phyloP scores from a whole-genome alignment of 78 protist species.

The Chrysochromulina parva region DNA sequence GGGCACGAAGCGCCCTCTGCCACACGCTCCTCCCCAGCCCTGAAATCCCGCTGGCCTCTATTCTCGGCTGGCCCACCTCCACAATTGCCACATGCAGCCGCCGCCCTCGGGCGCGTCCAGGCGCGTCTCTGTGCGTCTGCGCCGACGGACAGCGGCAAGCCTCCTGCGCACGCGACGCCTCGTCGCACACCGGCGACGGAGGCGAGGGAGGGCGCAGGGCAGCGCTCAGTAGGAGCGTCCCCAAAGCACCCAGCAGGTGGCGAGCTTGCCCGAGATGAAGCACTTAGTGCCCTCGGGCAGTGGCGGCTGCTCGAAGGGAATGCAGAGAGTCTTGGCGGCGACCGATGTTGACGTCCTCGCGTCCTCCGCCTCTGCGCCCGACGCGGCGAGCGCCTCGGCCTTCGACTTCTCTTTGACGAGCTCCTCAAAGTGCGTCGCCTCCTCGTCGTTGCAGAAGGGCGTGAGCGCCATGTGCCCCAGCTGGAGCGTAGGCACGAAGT shows the following conservation, averaged over 20 bases:
- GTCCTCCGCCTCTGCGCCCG: conserved; percentile 34
- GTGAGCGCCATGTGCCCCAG: conserved; percentile 44
- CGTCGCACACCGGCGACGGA: too few species aligned
- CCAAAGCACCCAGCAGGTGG: conserved; percentile 31
- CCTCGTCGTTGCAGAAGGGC: conserved; percentile 81
- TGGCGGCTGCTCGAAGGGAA: conserved; percentile 68
- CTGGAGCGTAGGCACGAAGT: conserved; percentile 79
- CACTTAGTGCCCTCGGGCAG: conserved; percentile 36
- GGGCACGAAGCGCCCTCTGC: too few species aligned
- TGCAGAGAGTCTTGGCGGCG: conserved; percentile 92
- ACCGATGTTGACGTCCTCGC: conserved; percentile 62
- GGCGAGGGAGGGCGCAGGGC: too few species aligned
- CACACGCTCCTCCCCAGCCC: too few species aligned
- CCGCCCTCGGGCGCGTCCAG: too few species aligned
- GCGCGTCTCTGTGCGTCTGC: too few species aligned
- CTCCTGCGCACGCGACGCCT: too few species aligned
- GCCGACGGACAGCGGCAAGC: too few species aligned
- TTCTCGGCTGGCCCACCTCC: too few species aligned
- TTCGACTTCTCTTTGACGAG: conserved; percentile 71
- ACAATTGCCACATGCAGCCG: too few species aligned
- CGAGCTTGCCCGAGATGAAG: conserved; percentile 44
- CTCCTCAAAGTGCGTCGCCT: conserved; percentile 71
- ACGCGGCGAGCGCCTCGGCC: conserved; percentile 44
- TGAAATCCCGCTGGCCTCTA: too few species aligned
- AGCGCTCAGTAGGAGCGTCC: conserved; percentile 39